Percentiles rank a stretch among this genome's conserved stretches.
These are phyloP conservation scores for Fusarium robinianum DNA, from an alignment of 2,329 filamentous ascomycete genomes.

Conservation along the genomic window DNA sequence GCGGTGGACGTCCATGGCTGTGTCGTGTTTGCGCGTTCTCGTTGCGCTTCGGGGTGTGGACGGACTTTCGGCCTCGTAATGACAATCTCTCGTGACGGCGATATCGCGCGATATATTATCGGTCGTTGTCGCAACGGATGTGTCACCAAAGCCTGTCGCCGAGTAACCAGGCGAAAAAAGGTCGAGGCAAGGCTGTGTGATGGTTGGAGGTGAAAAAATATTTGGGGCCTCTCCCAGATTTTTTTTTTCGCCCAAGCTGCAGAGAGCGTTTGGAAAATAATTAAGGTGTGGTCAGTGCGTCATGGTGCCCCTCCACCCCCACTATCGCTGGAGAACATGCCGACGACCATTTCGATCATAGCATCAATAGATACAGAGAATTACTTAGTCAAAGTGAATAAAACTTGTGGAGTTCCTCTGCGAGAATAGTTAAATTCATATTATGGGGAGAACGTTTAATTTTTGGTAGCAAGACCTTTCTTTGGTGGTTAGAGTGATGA, in stretches of 20 bases:
- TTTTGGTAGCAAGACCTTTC: too few relatives aligned
- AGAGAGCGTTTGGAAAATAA: slow-evolving; percentile 13
- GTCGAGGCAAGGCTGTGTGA: slow-evolving; percentile 24
- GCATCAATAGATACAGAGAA: too few relatives aligned
- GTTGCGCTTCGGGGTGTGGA: slow-evolving; percentile 12
- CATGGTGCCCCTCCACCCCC: slow-evolving; percentile 40
- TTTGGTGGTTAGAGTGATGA: too few relatives aligned
- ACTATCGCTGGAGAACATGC: too few relatives aligned
- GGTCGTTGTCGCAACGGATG: slow-evolving; percentile 10
- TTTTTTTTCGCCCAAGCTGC: slow-evolving; percentile 38
- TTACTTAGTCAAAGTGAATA: too few relatives aligned
- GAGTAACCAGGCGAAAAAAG: slow-evolving; percentile 36
- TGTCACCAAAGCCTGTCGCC: slow-evolving; percentile 27
- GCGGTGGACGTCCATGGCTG: slow-evolving; percentile 89
- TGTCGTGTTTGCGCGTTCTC: slow-evolving; percentile 8
- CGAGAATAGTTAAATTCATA: too few relatives aligned
- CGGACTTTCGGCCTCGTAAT: slow-evolving; percentile 4
- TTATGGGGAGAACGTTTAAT: too few relatives aligned
- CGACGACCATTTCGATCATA: too few relatives aligned
- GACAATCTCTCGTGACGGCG: neutral
- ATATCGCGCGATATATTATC: neutral
- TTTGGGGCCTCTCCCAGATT: slow-evolving; percentile 38
- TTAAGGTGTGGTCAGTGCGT: slow-evolving; percentile 44
- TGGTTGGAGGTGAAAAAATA: slow-evolving; percentile 38
- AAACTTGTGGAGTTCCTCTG: too few relatives aligned